Percentiles rank a stretch among this genome's conserved stretches.
phyloP scores from a whole-genome alignment of 768 basidiomycete species.

The Leccinum subgranulosum region DNA sequence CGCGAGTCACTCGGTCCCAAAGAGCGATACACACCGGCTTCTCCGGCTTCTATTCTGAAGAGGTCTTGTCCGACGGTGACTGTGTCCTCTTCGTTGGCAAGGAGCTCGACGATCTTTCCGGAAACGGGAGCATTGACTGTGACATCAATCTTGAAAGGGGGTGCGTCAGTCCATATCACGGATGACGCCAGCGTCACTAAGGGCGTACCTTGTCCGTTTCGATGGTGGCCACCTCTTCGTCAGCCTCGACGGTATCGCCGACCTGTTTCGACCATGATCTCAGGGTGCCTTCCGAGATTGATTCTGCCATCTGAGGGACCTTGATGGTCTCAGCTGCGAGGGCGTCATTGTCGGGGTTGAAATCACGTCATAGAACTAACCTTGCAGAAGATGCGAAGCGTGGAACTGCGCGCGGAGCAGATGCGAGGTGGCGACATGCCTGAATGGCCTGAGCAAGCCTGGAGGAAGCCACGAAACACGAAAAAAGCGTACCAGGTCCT shows the following conservation, averaged over 20 bases:
- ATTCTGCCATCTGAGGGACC: constrained; percentile 97
- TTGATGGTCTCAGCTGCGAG: constrained; percentile 81
- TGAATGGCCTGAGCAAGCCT: constrained; percentile 21
- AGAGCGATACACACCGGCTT: constrained; percentile 40
- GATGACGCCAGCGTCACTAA: not conserved
- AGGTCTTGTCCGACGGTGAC: constrained; percentile 94
- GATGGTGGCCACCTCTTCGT: constrained; percentile 97
- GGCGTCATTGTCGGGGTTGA: not conserved
- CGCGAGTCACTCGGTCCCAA: not conserved
- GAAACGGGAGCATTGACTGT: constrained; percentile 90
- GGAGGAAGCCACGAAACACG: not conserved
- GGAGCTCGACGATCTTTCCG: constrained; percentile 82
- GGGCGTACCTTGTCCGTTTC: constrained; percentile 91
- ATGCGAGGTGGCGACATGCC: constrained; percentile 46
- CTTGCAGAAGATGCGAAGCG: constrained; percentile 65
- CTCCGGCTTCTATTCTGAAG: constrained; percentile 86
- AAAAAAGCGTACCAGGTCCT: constrained; percentile 45
- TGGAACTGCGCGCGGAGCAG: constrained; percentile 63
- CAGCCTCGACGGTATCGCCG: constrained; percentile 84
- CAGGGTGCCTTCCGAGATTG: constrained; percentile 95
- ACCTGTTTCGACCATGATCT: constrained; percentile 93
- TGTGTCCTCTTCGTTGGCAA: constrained; percentile 91
- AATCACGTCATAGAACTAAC: constrained; percentile 39
- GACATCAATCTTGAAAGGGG: constrained; percentile 77
- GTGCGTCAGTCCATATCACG: not conserved